Percentiles rank a stretch among this genome's conserved stretches.
These are phyloP conservation scores for Falciphora oryzae DNA, from an alignment of 2,329 filamentous ascomycete genomes.

Conservation along the genomic window DNA sequence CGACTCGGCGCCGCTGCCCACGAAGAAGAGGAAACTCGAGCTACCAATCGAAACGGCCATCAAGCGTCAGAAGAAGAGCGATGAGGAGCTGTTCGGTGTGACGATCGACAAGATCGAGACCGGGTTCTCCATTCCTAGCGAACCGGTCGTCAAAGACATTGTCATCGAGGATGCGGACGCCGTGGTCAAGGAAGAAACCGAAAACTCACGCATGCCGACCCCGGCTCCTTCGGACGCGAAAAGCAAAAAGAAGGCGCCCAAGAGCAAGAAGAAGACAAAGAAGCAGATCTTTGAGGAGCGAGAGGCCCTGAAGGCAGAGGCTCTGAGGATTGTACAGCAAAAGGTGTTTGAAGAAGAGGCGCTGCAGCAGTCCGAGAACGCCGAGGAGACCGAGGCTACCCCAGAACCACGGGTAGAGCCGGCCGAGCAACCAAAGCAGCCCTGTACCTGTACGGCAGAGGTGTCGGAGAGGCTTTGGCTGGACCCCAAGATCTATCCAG, in stretches of 20 bases:
- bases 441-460: conserved; percentile 16
- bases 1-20: conserved; percentile 39
- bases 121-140: conserved; percentile 38
- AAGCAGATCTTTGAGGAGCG: conserved; percentile 68
- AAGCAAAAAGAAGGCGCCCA: conserved; percentile 53
- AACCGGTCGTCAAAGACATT: conserved; percentile 43
- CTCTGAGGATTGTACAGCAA: conserved; percentile 21
- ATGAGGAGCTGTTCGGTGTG: conserved; percentile 71
- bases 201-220: conserved; percentile 40
- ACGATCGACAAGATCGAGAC: conserved; percentile 48
- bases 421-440: conserved; percentile 17
- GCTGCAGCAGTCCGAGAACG: conserved; percentile 27
- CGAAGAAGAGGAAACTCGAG: conserved; percentile 70
- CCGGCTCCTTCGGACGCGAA: conserved; percentile 38
- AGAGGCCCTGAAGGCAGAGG: conserved; percentile 51
- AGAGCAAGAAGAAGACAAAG: conserved; percentile 74
- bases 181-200: conserved; percentile 39
- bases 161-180: conserved; percentile 38
- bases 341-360: conserved; percentile 41
- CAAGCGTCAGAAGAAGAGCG: conserved; percentile 74
- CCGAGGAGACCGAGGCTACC: conserved; percentile 25
- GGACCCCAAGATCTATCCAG: conserved; percentile 44
- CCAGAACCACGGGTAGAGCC: conserved; percentile 5
- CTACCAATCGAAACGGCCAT: conserved; percentile 62
- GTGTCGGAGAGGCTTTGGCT: conserved; percentile 19